These are phyloP conservation scores for Coemansia sp. DNA, from an alignment of 192 early-diverging fungal genomes.

Conservation along the genomic window DNA sequence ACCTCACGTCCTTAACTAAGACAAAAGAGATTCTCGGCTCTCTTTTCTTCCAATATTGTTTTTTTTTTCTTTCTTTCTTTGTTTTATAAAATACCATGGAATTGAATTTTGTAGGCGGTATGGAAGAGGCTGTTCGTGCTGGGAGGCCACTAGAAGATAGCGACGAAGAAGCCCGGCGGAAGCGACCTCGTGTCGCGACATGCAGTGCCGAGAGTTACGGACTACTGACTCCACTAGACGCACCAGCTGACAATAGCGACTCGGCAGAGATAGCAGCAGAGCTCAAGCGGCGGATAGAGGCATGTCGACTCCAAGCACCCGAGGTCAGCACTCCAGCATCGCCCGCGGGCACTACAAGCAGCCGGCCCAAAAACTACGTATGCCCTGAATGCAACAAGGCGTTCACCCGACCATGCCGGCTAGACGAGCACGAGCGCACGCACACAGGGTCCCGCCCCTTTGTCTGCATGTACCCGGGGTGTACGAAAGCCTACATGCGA, in stretches of 20 bases:
- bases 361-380: constrained; percentile 24
- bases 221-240: constrained; percentile 13
- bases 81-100: background rate
- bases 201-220: constrained; percentile 1
- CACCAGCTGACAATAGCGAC: background rate
- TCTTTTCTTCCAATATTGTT: no score
- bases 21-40: background rate
- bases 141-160: background rate
- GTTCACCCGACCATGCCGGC: constrained; percentile 36
- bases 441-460: constrained; percentile 81
- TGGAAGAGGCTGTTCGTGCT: background rate
- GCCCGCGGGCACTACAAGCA: constrained; percentile 6
- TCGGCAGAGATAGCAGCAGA: background rate
- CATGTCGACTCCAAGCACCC: constrained; percentile 3
- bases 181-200: background rate
- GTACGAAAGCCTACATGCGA: constrained; percentile 74
- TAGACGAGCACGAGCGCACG: constrained; percentile 65
- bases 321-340: background rate
- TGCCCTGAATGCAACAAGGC: constrained; percentile 33
- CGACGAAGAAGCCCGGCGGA: background rate
- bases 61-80: background rate
- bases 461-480: constrained; percentile 68
- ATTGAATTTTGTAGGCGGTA: background rate
- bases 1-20: background rate
- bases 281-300: constrained; percentile 9